Evolutionary conservation across 352 stramenopile genomes (phyloP), one percentile per base, ranked within the genome.

Genomic region (Globisporangium nodosum): DNA sequence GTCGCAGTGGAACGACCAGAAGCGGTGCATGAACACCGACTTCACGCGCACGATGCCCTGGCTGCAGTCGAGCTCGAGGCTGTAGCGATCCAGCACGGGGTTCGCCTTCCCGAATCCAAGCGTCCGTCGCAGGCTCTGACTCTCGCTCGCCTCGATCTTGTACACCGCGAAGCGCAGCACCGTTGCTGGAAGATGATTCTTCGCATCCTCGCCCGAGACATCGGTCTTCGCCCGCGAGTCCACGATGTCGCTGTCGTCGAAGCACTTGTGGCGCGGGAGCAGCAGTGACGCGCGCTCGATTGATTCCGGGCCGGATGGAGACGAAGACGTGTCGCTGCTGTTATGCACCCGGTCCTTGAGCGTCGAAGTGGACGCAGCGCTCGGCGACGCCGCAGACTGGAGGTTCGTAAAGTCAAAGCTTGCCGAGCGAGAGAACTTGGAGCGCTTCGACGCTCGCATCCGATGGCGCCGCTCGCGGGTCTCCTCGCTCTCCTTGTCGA

Each of bases 191-290:
- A 88, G 59, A 24, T 76, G 71, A 54, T 78, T 60, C 30, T 54
- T 72, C 46, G 66, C 70, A 16, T 65, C 61, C 18, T 66, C 61
- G 13, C 71, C 65, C 24, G 71, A 73, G 18, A 66, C 64, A 35
- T 66, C 58, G 9, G 69, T 47, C 40, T 60, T 65, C 27, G 56
- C 65, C 54, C 70, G 71, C 42, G 66, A 66, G 60, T 90, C 79
- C 27, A 92, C 79, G 48, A 92, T 92, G 54, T 92, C 82, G 54
- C 79, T 92, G 60, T 92, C 82, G 62, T 92, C 82, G 66, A 92
- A 92, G 12, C 74, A 85, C 43, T 88, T 88, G 47, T 76, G 76
- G 4, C 61, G 61, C 21, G 30, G 24, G 24, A 27, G 40, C 39
- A 46, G 39, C 3, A n/a, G 30, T 39, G 13, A 5, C 31, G 43